Evolutionary conservation across 495 filamentous ascomycete species (phyloP).

Genomic region (Trichoderma reesei): DNA sequence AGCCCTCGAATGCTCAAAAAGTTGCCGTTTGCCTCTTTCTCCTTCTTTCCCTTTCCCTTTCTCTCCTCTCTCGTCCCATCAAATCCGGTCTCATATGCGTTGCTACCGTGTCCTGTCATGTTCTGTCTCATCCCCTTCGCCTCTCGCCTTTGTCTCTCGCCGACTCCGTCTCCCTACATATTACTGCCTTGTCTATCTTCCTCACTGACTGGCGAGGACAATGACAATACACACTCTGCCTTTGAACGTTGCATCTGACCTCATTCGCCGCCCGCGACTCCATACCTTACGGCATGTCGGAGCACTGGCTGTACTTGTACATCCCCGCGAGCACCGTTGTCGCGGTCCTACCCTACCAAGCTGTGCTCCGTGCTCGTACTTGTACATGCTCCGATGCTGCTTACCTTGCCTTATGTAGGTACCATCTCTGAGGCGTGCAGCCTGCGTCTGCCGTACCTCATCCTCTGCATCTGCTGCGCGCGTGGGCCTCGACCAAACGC

Average conservation of each 20-base stretch:
- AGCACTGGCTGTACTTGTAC: no score
- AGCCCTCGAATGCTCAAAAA: constrained; percentile 1
- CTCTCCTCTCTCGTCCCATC: not conserved
- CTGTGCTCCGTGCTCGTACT: not conserved
- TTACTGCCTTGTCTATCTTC: not conserved
- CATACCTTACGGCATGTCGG: not conserved
- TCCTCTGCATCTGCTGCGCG: constrained; percentile 3
- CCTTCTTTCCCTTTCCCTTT: not conserved
- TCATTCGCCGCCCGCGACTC: not conserved
- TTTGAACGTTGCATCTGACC: not conserved
- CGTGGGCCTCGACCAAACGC: not conserved
- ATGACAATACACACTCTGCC: not conserved
- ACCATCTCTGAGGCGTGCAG: constrained; percentile 6
- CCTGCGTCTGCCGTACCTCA: constrained; percentile 2
- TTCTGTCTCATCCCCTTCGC: no score
- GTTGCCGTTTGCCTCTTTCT: not conserved
- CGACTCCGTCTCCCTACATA: not conserved
- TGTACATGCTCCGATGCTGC: not conserved
- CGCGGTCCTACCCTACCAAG: not conserved
- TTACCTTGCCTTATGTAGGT: not conserved
- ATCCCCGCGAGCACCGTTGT: no score
- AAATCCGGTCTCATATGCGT: not conserved
- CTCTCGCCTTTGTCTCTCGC: not conserved
- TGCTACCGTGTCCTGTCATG: no score
- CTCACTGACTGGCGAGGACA: not conserved